These are phyloP conservation scores for Mycena crocata DNA, from an alignment of 768 basidiomycete species.

Conservation along the genomic window DNA sequence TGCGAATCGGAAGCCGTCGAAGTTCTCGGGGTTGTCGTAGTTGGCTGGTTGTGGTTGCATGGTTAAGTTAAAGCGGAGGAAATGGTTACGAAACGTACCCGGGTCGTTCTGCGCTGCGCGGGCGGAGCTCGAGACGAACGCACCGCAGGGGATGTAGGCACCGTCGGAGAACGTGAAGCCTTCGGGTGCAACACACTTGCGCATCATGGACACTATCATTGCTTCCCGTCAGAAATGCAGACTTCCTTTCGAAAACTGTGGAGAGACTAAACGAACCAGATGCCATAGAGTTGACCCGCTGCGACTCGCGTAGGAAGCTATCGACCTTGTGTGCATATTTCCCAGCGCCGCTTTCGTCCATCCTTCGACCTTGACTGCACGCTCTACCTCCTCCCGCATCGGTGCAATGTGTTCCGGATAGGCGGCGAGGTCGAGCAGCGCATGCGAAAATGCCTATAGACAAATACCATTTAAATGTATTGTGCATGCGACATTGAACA, in stretches of 20 bases:
- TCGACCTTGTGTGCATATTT: neutral
- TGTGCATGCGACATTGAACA: neutral
- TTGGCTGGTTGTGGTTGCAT: neutral
- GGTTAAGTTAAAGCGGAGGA: neutral
- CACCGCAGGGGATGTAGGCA: neutral
- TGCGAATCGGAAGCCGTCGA: neutral
- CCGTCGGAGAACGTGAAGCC: neutral
- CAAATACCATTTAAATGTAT: neutral
- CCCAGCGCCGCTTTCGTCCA: neutral
- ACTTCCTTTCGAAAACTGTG: neutral
- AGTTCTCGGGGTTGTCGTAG: neutral
- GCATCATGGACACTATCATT: neutral
- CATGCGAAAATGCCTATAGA: conserved; percentile 21
- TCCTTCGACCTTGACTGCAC: neutral
- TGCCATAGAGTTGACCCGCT: neutral
- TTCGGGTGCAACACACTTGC: neutral
- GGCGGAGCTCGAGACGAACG: neutral
- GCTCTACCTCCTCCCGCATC: neutral
- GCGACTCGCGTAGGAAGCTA: neutral
- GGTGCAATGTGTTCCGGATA: neutral
- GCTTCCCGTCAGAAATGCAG: neutral
- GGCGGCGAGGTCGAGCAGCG: neutral
- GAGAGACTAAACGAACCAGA: neutral
- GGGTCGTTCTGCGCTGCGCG: neutral
- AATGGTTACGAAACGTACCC: neutral